Base-by-base conservation (phyloP, 495 filamentous ascomycete species). In the Apiosordaria backusii region DNA sequence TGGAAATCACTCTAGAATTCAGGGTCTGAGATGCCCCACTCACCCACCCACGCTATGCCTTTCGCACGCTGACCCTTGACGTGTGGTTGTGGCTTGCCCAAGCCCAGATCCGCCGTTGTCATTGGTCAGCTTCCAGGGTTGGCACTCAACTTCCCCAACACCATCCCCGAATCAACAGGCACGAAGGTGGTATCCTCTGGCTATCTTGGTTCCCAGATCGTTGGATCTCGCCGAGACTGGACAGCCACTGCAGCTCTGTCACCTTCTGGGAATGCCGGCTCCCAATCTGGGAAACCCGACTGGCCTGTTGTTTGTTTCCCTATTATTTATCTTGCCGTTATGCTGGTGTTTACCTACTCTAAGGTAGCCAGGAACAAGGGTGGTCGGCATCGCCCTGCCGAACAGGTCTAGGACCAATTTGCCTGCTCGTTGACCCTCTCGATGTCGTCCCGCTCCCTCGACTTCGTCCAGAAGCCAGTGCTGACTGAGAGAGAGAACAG, bases 371-470 rank as follows among this genome's bases (percentile, higher is more conserved):
- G 50, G 50, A 15, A 21, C n/a, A 23, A 18, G 18, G 52, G 19
- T 15, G 21, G 16, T 21, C 22, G 5, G 4, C 52, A 21, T 55
- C 52, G 52, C 52, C 52, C 52, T 55, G n/a, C 52, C 22, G 52
- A 55, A 23, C 52, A 55, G 52, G 52, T 55, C 52, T 55, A 19
- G 52, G 22, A 55, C 9, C 52, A 55, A 55, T 55, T 55, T 55
- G 21, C 52, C 52, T 55, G 52, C n/a, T 23, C 22, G n/a, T 23
- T 6, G 18, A 55, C 35, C 35, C 35, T 45, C 10, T 45, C 5
- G 35, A 45, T 45, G 9, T 45, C 7, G 27, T 29, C 27, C 27
- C 7, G 27, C 27, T 29, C 27, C 27, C 27, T 29, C 27, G 27
- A 29, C 27, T 29, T 29, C 27, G 27, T 29, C 7, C 27, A 29